Base-by-base conservation (phyloP, 495 filamentous ascomycete genomes). In the Aspergillus bertholletiae region DNA sequence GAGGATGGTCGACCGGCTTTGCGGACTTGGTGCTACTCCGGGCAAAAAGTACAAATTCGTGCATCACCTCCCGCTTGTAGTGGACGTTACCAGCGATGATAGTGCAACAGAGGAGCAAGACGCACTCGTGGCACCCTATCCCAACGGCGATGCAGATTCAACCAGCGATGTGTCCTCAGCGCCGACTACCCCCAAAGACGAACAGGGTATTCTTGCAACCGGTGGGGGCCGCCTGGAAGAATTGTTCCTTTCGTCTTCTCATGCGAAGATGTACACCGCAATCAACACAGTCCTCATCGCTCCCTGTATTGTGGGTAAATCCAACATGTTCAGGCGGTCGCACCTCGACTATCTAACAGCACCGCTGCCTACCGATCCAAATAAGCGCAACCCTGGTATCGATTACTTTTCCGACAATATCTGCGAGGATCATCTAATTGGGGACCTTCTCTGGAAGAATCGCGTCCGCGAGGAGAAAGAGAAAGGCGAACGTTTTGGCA, bases 251-350 rank as follows among this genome's bases (percentile, higher is more conserved):
- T 87, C 92, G 1, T 92, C 90, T 8, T 87, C 90, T 0, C 95
- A 99, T 70, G 92, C 92, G 49, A 99, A 99, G 63, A 96, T 99
- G 80, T 99, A 99, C 75, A 88, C 87, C 20, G 94, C 93, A 53
- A 97, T 97, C 80, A 96, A 97, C 74, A 91, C 92, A 6, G 88
- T 96, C 22, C 77, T 85, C 17, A 74, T 97, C 53, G 93, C 94
- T 0, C 92, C 95, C 6, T 97, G 95, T 69, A 89, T 95, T 51
- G 88, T 97, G 6, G 94, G 94, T 23, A 99, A 99, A 73, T 95
- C 89, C 50, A 97, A 94, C 72, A 96, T 99, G 88, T 97, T 97
- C 76, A 88, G 94, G 24, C 88, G 86, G 46, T 92, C 92, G 0
- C 93, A 99, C 62, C 84, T 99, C 23, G 81, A 90, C 63, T 80